These are phyloP conservation scores for Thymus mandschuricus DNA, from an alignment of 257 asterid genomes.

Conservation along the genomic window DNA sequence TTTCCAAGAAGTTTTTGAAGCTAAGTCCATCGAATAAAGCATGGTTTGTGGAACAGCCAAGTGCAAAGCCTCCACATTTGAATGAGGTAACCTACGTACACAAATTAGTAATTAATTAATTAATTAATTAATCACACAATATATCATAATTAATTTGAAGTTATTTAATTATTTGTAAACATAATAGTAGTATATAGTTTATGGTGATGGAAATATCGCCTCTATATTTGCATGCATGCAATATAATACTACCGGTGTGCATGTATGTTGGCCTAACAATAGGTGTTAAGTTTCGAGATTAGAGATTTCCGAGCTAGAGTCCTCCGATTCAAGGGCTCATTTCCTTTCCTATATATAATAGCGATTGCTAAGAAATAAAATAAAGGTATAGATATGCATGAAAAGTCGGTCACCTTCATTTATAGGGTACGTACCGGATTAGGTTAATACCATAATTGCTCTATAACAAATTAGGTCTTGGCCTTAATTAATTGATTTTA, in stretches of 20 bases:
- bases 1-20: conserved; percentile 65
- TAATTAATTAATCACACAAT: neutral
- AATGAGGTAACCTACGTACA: conserved; percentile 69
- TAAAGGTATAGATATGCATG: no score
- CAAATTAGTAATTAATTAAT: neutral
- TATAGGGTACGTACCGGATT: neutral
- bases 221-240: neutral
- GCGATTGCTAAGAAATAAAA: no score
- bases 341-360: no score
- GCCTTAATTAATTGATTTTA: conserved; percentile 11
- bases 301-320: no score
- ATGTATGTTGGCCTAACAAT: no score
- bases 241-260: no score
- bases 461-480: neutral
- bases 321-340: no score
- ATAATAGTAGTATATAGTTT: no score
- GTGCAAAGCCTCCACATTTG: conserved; percentile 80
- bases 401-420: no score
- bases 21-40: conserved; percentile 67
- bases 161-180: no score
- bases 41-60: conserved; percentile 76
- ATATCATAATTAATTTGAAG: no score
- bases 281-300: no score
- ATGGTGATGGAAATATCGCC: neutral
- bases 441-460: neutral